Evolutionary conservation across 2,329 filamentous ascomycete genomes (phyloP).

Genomic region (Penicillium sp.): DNA sequence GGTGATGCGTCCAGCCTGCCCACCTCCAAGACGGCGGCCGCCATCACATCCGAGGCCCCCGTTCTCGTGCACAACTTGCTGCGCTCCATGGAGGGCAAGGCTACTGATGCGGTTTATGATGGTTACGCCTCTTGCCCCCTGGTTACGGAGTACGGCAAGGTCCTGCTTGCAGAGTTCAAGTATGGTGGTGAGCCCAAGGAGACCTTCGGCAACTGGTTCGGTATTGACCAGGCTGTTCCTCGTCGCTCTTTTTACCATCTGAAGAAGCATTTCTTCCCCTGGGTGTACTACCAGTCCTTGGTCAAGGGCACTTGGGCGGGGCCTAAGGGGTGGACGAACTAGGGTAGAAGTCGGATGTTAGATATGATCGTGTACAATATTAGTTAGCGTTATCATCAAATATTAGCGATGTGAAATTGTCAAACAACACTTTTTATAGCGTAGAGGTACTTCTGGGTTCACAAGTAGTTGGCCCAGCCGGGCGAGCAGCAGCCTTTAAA

Average conservation of each 20-base stretch:
- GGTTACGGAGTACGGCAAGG: constrained; percentile 52
- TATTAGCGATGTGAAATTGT: too few relatives aligned
- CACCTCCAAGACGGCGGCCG: constrained; percentile 50
- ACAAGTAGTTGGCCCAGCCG: too few relatives aligned
- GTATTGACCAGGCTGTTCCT: constrained; percentile 51
- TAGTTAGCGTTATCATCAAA: too few relatives aligned
- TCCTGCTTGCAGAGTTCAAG: constrained; percentile 58
- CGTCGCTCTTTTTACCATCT: constrained; percentile 53
- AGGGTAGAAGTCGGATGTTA: too few relatives aligned
- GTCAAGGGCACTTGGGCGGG: constrained; percentile 56
- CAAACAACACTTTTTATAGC: too few relatives aligned
- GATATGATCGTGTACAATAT: too few relatives aligned
- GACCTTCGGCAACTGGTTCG: constrained; percentile 49
- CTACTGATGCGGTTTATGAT: constrained; percentile 41
- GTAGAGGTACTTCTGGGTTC: too few relatives aligned
- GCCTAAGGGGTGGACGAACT: constrained; percentile 51
- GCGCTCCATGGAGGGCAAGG: constrained; percentile 39
- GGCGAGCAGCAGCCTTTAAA: too few relatives aligned
- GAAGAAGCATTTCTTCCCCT: constrained; percentile 61
- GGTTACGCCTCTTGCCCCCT: constrained; percentile 52
- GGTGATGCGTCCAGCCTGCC: constrained; percentile 53
- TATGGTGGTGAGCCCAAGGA: constrained; percentile 56
- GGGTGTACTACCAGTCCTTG: constrained; percentile 55
- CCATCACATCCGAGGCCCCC: constrained; percentile 46
- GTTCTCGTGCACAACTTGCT: constrained; percentile 46